Percentiles rank a stretch among this genome's conserved stretches.
These are phyloP conservation scores for Pseudozyma flocculosa DNA, from an alignment of 1,284 basidiomycete genomes.

Conservation along the genomic window DNA sequence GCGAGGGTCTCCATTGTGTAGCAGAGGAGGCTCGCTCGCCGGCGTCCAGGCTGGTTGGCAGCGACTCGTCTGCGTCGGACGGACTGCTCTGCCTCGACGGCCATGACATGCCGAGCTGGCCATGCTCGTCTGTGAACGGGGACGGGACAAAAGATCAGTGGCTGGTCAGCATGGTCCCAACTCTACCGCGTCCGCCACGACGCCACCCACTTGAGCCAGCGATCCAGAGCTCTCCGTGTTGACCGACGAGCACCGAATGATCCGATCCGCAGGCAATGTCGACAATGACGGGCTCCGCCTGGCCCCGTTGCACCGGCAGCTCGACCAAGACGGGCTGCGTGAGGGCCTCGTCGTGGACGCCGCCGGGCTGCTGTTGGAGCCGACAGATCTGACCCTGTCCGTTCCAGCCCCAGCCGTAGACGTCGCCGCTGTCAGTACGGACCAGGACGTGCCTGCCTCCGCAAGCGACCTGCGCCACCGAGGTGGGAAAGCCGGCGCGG, in stretches of 20 bases:
- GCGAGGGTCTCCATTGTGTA: neutral
- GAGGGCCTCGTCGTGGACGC: neutral
- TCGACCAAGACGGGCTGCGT: neutral
- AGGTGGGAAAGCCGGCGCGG: conserved; percentile 8
- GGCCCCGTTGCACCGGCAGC: too few relatives aligned
- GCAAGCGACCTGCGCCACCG: conserved; percentile 1
- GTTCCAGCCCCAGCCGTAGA: conserved; percentile 37
- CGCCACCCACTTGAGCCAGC: neutral
- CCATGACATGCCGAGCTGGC: neutral
- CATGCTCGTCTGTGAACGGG: neutral
- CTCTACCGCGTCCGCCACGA: too few relatives aligned
- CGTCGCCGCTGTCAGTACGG: conserved; percentile 8
- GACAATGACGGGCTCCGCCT: neutral
- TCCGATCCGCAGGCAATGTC: neutral
- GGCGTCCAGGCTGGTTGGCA: too few relatives aligned
- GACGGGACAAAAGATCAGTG: neutral
- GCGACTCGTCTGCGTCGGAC: too few relatives aligned
- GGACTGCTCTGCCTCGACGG: too few relatives aligned
- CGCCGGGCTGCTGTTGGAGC: neutral
- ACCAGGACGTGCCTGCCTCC: conserved; percentile 16
- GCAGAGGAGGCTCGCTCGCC: neutral
- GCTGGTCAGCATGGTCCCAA: too few relatives aligned
- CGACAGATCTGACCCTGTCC: conserved; percentile 2
- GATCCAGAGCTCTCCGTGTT: neutral
- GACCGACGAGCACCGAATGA: neutral